Evolutionary conservation across 2,329 filamentous ascomycete species (phyloP), one percentile per base, ranked within the genome.

Genomic region (Stemphylium beticola): DNA sequence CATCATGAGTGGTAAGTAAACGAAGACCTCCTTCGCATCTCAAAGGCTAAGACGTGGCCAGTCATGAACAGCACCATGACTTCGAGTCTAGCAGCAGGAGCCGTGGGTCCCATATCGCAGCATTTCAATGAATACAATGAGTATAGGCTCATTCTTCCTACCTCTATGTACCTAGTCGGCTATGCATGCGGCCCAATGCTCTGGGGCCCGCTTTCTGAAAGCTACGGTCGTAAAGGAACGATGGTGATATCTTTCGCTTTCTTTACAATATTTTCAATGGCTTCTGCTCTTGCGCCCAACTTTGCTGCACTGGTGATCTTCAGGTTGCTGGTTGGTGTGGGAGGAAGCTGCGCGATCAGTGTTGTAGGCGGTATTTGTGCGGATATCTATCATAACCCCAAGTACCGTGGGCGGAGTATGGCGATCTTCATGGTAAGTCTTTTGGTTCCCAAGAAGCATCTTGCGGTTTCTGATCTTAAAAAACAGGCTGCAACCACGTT

Each of bases 1-100:
- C 1, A 84, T 86, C 18, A 74, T 69, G 83, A 58, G 79, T 82
- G 48, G 86, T 90, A 38, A 54, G 68, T 57, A 33, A 7, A 7
- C 31, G 4, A 11, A 33, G 22, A 4, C 4, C 31, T 11, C 5
- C 1, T 33, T 9, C 6, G 9, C n/a, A 20, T 15, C 24, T 15
- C n/a, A 34, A 1, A 38, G 42, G 17, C 57, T 60, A 45, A 63
- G 11, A 2, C 3, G 15, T 1, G 2, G 4, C 10, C 22, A 72
- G 70, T 74, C 9, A 78, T 89, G 68, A 91, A 91, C 71, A 86
- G 83, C 22, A 90, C 87, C 9, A 84, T 90, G 74, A 84, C 83
- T 1, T 88, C 84, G 20, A 71, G 68, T 0, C 77, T 91, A 4
- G 85, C 87, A 1, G 85, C 85, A 50, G 87, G 87, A 70, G 85